Conservation (phyloP, 306 rosid species). For the Vigna unguiculata region DNA sequence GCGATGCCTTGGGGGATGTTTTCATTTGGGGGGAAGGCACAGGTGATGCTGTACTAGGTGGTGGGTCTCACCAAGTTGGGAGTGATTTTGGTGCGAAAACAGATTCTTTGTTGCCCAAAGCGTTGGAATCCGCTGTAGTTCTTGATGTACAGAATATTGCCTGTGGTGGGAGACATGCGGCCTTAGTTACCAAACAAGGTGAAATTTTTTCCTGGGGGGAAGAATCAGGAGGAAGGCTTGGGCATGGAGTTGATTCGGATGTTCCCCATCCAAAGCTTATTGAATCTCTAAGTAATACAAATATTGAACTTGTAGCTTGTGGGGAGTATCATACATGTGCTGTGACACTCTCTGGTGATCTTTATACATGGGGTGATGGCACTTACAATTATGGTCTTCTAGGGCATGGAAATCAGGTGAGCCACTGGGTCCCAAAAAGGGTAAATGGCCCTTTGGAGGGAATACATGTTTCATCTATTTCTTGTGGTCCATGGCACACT, state of each 20-base stretch:
- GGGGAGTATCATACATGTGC: slow-evolving; percentile 99
- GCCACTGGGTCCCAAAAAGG: slow-evolving; percentile 98
- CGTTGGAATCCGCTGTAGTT: slow-evolving; percentile 93
- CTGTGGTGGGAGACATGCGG: slow-evolving; percentile 95
- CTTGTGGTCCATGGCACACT: slow-evolving; percentile 99
- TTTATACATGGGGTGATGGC: slow-evolving; percentile 99
- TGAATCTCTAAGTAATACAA: slow-evolving; percentile 81
- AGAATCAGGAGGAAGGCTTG: slow-evolving; percentile 99
- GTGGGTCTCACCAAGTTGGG: slow-evolving; percentile 87
- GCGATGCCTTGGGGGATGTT: slow-evolving; percentile 99
- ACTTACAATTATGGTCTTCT: slow-evolving; percentile 92
- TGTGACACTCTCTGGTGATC: slow-evolving; percentile 96
- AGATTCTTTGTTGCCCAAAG: slow-evolving; percentile 92
- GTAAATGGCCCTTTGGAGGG: slow-evolving; percentile 97
- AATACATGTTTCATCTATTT: slow-evolving; percentile 87
- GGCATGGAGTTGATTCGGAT: slow-evolving; percentile 97
- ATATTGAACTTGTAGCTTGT: slow-evolving; percentile 97
- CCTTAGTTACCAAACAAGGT: slow-evolving; percentile 97
- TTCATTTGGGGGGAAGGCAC: slow-evolving; percentile 97
- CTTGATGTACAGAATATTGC: slow-evolving; percentile 96
- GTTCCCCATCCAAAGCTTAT: slow-evolving; percentile 92
- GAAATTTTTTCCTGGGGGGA: slow-evolving; percentile 99
- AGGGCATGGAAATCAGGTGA: slow-evolving; percentile 97
- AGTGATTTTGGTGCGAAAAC: slow-evolving; percentile 65
- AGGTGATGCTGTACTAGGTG: slow-evolving; percentile 94